Evolutionary conservation across 1,284 basidiomycete genomes (phyloP).

Genomic region (Salmacisia buchloeana): DNA sequence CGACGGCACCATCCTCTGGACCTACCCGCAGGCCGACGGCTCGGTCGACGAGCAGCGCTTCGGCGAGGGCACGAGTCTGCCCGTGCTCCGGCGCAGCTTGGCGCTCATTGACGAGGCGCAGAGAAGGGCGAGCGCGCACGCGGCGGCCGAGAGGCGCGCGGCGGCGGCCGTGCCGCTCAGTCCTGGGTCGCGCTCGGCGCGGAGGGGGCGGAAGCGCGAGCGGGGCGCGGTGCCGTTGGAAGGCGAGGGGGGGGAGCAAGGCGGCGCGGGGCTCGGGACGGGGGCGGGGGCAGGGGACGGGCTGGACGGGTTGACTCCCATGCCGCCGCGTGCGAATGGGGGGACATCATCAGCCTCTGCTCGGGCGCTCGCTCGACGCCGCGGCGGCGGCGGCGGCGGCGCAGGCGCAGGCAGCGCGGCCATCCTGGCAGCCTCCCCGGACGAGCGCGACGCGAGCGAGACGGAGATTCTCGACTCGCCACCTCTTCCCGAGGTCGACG

Average conservation of each 20-base stretch:
- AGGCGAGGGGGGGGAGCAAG: neutral
- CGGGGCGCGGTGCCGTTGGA: no score
- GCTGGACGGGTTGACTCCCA: neutral
- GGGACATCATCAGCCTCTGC: neutral
- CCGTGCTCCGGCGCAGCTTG: conserved; percentile 26
- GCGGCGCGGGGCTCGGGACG: neutral
- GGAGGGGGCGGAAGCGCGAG: conserved; percentile 2
- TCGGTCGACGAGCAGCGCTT: conserved; percentile 29
- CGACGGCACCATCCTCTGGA: conserved; percentile 34
- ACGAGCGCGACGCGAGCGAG: no score
- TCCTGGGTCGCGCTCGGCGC: neutral
- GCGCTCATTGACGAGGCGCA: conserved; percentile 26
- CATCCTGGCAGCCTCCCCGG: no score
- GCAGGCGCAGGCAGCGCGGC: no score
- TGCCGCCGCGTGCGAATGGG: neutral
- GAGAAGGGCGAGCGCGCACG: neutral
- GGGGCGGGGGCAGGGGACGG: neutral
- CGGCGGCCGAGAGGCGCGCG: neutral
- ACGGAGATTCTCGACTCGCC: no score
- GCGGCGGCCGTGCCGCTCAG: neutral
- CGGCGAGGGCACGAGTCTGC: conserved; percentile 32
- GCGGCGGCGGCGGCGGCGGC: no score
- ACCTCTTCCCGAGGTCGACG: no score
- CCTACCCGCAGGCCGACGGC: conserved; percentile 29
- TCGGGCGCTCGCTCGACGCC: no score